These are phyloP conservation scores for Aechmea fasciata DNA, from an alignment of 176 grass and related monocot species.

Conservation along the genomic window DNA sequence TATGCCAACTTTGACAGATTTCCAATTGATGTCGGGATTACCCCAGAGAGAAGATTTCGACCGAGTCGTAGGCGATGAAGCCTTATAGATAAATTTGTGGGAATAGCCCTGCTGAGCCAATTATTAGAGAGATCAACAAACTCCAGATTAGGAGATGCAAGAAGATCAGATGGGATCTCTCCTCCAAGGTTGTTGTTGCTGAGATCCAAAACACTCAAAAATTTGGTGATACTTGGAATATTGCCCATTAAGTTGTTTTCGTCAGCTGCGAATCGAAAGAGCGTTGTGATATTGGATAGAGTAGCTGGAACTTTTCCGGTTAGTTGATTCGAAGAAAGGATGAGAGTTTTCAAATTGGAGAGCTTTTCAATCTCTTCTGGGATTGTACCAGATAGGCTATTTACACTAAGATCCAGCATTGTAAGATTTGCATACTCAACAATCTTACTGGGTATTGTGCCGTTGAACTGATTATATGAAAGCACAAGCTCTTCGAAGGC, in stretches of 20 bases:
- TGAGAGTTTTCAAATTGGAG: conserved; percentile 26
- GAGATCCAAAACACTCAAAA: too few species aligned
- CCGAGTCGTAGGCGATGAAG: conserved; percentile 44
- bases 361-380: conserved; percentile 21
- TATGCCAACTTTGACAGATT: neutral
- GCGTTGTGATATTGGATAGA: neutral
- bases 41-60: conserved; percentile 22
- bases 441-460: neutral
- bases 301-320: conserved; percentile 11
- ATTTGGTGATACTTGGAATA: too few species aligned
- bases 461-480: conserved; percentile 28
- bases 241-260: neutral
- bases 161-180: conserved; percentile 21
- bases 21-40: conserved; percentile 28
- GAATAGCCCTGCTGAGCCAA: conserved; percentile 11
- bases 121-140: conserved; percentile 43
- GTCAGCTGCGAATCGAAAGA: conserved; percentile 50
- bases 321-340: conserved; percentile 44
- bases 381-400: too few species aligned
- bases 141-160: conserved; percentile 12
- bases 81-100: neutral
- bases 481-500: conserved; percentile 38
- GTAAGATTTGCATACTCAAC: too few species aligned
- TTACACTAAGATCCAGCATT: too few species aligned
- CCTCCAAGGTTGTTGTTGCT: conserved; percentile 27